Evolutionary conservation across 495 filamentous ascomycete genomes (phyloP).

Genomic region (Penicillium pulvis): DNA sequence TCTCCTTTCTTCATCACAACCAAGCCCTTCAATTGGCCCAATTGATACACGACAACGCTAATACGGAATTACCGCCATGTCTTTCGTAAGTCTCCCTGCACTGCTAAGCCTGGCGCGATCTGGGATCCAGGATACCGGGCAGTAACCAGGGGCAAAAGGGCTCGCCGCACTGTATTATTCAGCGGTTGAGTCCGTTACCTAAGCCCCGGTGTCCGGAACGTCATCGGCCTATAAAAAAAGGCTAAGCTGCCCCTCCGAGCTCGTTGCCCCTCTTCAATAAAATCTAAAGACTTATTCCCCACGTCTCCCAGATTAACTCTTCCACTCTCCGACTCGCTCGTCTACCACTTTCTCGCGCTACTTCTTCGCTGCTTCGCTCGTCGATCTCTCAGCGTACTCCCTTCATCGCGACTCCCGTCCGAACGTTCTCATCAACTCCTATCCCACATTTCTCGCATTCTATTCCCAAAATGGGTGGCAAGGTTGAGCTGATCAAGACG

Average conservation of each 20-base stretch:
- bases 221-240: constrained; percentile 33
- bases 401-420: constrained; percentile 14
- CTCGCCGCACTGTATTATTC: constrained; percentile 15
- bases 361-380: constrained; percentile 34
- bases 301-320: constrained; percentile 21
- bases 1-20: constrained; percentile 12
- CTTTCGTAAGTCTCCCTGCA: constrained; percentile 17
- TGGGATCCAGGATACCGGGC: neutral
- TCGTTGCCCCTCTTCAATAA: constrained; percentile 18
- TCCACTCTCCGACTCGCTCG: constrained; percentile 20
- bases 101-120: neutral
- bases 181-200: constrained; percentile 26
- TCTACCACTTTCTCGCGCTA: constrained; percentile 20
- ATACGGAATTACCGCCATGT: constrained; percentile 17
- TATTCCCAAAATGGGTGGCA: constrained; percentile 51
- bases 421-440: constrained; percentile 38
- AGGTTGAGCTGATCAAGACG: constrained; percentile 35
- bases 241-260: constrained; percentile 23
- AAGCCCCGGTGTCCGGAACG: constrained; percentile 21
- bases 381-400: constrained; percentile 13
- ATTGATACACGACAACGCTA: constrained; percentile 4
- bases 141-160: neutral
- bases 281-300: constrained; percentile 22
- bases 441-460: constrained; percentile 48
- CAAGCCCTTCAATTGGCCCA: constrained; percentile 7